phyloP scores from a whole-genome alignment of 208 protist species.

The Trypanosoma scelopori region DNA sequence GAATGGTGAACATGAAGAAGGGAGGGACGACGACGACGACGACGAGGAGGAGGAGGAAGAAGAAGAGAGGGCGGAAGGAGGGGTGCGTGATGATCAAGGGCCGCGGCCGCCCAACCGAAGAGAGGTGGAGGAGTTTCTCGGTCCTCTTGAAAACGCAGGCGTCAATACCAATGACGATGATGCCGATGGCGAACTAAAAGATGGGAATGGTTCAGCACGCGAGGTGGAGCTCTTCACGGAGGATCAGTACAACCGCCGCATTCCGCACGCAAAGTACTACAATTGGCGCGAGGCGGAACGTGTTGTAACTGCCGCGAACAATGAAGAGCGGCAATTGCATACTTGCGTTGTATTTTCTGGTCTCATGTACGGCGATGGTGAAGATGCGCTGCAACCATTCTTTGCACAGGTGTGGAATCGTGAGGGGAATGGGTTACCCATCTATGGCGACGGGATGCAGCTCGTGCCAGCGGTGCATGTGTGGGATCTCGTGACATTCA shows the following conservation, averaged over 20 bases:
- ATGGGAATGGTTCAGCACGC: conserved; percentile 3
- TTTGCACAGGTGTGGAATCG: conserved; percentile 90
- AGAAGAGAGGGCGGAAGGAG: conserved; percentile 13
- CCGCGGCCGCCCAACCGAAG: conserved; percentile 42
- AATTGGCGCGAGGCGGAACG: conserved; percentile 93
- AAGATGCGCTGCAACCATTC: conserved; percentile 83
- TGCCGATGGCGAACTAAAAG: not conserved
- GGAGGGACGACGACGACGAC: not conserved
- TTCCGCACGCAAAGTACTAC: conserved; percentile 91
- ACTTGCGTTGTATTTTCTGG: conserved; percentile 91
- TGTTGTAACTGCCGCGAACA: conserved; percentile 74
- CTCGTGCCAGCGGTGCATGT: conserved; percentile 92
- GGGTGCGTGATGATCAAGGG: conserved; percentile 23
- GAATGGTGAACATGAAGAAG: conserved; percentile 4
- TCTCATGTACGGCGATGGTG: conserved; percentile 90
- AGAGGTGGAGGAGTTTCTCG: conserved; percentile 35
- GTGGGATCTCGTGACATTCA: conserved; percentile 87
- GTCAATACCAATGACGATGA: conserved; percentile 8
- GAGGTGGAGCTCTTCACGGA: conserved; percentile 83
- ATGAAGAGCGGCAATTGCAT: conserved; percentile 70
- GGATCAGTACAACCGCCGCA: conserved; percentile 92
- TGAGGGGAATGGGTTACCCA: conserved; percentile 52
- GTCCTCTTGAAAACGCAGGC: conserved; percentile 7
- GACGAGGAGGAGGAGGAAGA: conserved; percentile 28
- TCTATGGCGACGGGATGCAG: conserved; percentile 88